Base-by-base conservation (phyloP, 768 basidiomycete species). In the Thelephora aurantiotincta region DNA sequence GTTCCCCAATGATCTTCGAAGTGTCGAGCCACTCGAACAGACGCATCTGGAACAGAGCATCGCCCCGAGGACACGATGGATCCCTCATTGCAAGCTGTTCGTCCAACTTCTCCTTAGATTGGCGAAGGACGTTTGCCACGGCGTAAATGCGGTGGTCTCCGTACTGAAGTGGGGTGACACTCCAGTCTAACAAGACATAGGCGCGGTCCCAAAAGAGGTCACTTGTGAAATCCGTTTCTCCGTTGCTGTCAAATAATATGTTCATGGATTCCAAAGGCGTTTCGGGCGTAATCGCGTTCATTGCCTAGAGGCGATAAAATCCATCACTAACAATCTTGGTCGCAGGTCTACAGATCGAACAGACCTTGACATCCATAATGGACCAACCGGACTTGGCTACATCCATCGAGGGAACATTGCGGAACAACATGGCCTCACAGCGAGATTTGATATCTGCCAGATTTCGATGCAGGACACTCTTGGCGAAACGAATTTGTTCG, bases 21-120 rank as follows among this genome's bases (percentile, higher is more conserved):
- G 67, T 66, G 56, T 90, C 83, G 22, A 90, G 63, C 88, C 88
- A 91, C 45, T 82, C 77, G 54, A 91, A 88, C 9, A 91, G 63
- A 50, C 77, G 69, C 52, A 88, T 82, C 52, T 90, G 87, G 6
- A 90, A 63, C 48, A 77, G 71, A 48, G 75, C 73, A 51, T 73
- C 70, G 2, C 80, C 80, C 16, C 22, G 18, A 11, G 75, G 71
- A 13, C 70, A 65, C n/a, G 70, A 64, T 47, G 80, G 76, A 13
- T 81, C 72, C 26, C 81, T 70, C 47, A 71, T 70, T 6, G 82
- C 80, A 30, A 30, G 26, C 16, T 80, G 74, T 51, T 78, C 76
- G 48, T 72, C 72, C 23, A 74, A 73, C 50, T 70, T 74, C 46
- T 75, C 72, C 33, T 77, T 69, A 72, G 82, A 84, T 30, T 69